phyloP scores from a whole-genome alignment of 164 flowering plant species.

The Tinospora cordifolia region DNA sequence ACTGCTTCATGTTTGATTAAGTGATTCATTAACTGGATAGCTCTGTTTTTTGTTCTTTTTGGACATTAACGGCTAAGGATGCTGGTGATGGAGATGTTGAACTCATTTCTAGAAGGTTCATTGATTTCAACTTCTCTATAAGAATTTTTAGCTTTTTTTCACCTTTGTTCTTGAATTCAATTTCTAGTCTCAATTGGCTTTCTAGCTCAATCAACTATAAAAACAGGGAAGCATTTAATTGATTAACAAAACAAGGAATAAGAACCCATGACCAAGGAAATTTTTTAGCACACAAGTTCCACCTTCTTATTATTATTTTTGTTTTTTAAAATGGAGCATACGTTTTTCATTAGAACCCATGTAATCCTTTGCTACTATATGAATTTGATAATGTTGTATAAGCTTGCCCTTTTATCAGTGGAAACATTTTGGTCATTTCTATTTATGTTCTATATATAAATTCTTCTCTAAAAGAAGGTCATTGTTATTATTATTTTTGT shows the following conservation, averaged over 20 bases:
- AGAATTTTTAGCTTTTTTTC: conserved; percentile 56
- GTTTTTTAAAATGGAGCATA: no score
- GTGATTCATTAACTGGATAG: not conserved
- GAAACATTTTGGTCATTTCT: no score
- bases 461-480: no score
- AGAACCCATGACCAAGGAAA: not conserved
- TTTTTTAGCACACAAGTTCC: not conserved
- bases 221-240: not conserved
- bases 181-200: conserved; percentile 44
- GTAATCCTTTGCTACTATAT: no score
- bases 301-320: no score
- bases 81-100: conserved; percentile 30
- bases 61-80: conserved; percentile 16
- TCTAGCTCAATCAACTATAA: conserved; percentile 53
- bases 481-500: no score
- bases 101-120: conserved; percentile 26
- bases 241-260: not conserved
- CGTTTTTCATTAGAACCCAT: no score
- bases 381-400: no score
- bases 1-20: not conserved
- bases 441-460: no score
- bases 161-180: conserved; percentile 41
- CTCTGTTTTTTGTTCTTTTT: conserved; percentile 18
- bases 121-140: conserved; percentile 45
- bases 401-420: conserved; percentile 50